A percentile compares a stretch with the other conserved stretches of the same genome.
phyloP scores from a whole-genome alignment of 164 flowering plant genomes.

The Tetracentron sinense region DNA sequence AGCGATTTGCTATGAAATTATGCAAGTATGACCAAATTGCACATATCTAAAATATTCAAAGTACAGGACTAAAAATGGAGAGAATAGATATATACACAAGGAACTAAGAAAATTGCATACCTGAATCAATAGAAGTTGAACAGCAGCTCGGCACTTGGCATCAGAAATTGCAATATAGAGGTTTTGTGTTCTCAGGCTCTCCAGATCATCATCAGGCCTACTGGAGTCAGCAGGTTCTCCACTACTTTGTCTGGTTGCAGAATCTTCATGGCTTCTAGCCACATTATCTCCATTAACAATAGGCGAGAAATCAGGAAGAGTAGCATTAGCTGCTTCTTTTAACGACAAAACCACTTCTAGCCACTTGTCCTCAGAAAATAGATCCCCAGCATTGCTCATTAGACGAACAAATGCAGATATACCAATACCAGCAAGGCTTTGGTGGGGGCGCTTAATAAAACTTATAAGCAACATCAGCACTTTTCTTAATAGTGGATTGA shows the following conservation, averaged over 20 bases:
- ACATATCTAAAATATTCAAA: background rate
- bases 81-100: background rate
- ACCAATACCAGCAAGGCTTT: constrained; percentile 98
- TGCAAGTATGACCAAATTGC: no score
- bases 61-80: background rate
- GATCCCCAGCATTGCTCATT: constrained; percentile 89
- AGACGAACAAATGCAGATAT: constrained; percentile 95
- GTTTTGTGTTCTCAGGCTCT: constrained; percentile 38
- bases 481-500: constrained; percentile 78
- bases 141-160: constrained; percentile 88
- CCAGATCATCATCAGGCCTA: constrained; percentile 44
- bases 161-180: constrained; percentile 66
- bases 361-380: constrained; percentile 95
- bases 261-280: constrained; percentile 28
- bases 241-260: constrained; percentile 23
- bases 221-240: constrained; percentile 39
- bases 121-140: constrained; percentile 91
- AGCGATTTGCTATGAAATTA: no score
- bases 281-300: constrained; percentile 35
- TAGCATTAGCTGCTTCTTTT: constrained; percentile 79
- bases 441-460: constrained; percentile 92
- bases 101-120: constrained; percentile 26
- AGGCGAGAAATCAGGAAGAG: constrained; percentile 78
- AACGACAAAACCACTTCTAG: constrained; percentile 77
- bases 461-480: constrained; percentile 76